phyloP scores from a whole-genome alignment of 306 rosid genomes.

The Cucurbita maxima region DNA sequence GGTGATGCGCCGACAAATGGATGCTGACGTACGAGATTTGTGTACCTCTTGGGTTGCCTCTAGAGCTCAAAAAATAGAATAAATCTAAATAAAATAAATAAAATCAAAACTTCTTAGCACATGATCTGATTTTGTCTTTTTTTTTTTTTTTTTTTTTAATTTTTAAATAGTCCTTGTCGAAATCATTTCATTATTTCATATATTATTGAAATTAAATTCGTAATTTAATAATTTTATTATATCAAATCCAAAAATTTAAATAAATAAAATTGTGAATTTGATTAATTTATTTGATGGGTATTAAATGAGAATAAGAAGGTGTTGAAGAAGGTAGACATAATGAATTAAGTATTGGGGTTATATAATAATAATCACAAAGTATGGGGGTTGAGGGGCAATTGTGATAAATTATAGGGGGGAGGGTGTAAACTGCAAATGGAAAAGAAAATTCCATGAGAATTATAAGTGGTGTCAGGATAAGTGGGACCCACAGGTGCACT shows the following conservation, averaged over 20 bases:
- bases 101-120: background rate
- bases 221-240: too few relatives aligned
- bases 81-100: background rate
- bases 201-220: too few relatives aligned
- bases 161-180: background rate
- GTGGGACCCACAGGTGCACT: constrained; percentile 5
- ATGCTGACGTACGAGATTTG: constrained; percentile 41
- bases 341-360: background rate
- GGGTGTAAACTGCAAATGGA: background rate
- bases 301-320: too few relatives aligned
- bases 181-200: too few relatives aligned
- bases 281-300: too few relatives aligned
- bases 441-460: background rate
- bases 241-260: too few relatives aligned
- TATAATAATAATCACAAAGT: background rate
- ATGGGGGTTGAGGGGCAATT: background rate
- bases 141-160: background rate
- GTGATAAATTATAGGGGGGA: background rate
- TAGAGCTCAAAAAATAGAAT: background rate
- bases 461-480: background rate
- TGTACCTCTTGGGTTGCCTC: constrained; percentile 22
- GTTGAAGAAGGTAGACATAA: too few relatives aligned
- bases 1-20: constrained; percentile 40
- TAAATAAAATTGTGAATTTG: too few relatives aligned
- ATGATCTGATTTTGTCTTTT: background rate